Percentiles rank a stretch among this genome's conserved stretches.
phyloP scores from a whole-genome alignment of 371 early-diverging fungal genomes.

The Rhizomucor pusillus region DNA sequence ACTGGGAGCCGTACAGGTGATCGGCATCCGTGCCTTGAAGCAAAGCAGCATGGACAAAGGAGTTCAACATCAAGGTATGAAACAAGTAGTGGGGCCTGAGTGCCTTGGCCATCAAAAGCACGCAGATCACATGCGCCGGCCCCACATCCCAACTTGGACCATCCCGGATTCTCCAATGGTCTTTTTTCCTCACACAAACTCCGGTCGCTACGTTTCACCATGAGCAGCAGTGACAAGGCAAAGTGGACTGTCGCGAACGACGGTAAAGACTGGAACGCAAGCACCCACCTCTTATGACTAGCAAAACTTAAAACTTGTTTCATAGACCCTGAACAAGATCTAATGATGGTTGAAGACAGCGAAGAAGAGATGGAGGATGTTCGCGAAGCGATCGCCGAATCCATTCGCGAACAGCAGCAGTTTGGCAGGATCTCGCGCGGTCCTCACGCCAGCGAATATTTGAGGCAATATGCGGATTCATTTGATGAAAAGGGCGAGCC shows the following conservation, averaged over 20 bases:
- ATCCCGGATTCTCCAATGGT: neutral
- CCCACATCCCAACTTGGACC: neutral
- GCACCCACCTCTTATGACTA: no score
- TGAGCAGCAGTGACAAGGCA: constrained; percentile 4
- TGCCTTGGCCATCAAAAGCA: no score
- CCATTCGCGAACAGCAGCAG: neutral
- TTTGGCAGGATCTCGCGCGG: constrained; percentile 3
- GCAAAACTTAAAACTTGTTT: no score
- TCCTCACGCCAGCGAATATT: neutral
- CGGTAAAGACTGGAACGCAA: neutral
- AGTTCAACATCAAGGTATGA: no score
- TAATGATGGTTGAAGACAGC: constrained; percentile 9
- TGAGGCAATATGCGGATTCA: constrained; percentile 5
- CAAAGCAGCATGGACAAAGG: no score
- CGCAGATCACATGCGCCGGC: no score
- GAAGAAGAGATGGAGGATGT: constrained; percentile 6
- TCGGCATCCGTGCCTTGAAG: no score
- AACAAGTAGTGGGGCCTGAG: no score
- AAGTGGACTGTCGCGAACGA: constrained; percentile 2
- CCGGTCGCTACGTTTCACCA: constrained; percentile 1
- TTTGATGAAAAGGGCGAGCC: constrained; percentile 18
- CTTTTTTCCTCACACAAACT: neutral
- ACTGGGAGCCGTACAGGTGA: no score
- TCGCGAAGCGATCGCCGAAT: neutral
- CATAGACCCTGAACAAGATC: constrained; percentile 3